Evolutionary conservation across 192 early-diverging fungal genomes (phyloP).

Genomic region (Coemansia sp.): DNA sequence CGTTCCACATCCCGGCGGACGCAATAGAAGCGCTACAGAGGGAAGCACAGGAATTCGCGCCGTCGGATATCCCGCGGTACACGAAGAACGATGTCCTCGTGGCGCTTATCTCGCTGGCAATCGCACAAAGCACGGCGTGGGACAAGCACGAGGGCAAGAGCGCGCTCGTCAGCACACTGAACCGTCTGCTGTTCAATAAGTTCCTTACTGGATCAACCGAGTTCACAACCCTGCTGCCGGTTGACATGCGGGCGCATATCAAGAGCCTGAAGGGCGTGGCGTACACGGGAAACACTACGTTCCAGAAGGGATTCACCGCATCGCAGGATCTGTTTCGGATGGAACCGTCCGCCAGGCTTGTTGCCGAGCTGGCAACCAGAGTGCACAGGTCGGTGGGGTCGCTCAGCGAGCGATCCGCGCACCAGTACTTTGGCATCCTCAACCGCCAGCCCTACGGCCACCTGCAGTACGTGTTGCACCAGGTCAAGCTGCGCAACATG

Average conservation of each 20-base stretch:
- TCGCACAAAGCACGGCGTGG: neutral
- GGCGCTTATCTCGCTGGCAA: neutral
- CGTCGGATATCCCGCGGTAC: neutral
- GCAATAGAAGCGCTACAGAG: neutral
- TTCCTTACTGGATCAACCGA: neutral
- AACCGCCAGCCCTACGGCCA: conserved; percentile 2
- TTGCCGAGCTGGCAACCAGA: neutral
- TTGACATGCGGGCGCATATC: neutral
- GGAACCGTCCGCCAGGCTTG: neutral
- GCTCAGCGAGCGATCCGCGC: neutral
- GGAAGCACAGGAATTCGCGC: neutral
- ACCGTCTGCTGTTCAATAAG: neutral
- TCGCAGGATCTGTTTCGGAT: neutral
- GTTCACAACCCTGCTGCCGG: neutral
- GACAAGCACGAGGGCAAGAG: neutral
- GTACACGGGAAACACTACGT: neutral
- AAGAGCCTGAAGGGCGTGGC: neutral
- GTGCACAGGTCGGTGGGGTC: neutral
- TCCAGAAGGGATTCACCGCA: neutral
- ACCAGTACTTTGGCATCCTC: conserved; percentile 5
- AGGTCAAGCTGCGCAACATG: neutral
- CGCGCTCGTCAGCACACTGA: neutral
- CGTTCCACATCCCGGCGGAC: neutral
- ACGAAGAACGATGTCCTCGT: conserved; percentile 1
- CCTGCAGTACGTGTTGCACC: neutral